Conservation (phyloP, 352 stramenopile genomes). For the Globisporangium middletonii region DNA sequence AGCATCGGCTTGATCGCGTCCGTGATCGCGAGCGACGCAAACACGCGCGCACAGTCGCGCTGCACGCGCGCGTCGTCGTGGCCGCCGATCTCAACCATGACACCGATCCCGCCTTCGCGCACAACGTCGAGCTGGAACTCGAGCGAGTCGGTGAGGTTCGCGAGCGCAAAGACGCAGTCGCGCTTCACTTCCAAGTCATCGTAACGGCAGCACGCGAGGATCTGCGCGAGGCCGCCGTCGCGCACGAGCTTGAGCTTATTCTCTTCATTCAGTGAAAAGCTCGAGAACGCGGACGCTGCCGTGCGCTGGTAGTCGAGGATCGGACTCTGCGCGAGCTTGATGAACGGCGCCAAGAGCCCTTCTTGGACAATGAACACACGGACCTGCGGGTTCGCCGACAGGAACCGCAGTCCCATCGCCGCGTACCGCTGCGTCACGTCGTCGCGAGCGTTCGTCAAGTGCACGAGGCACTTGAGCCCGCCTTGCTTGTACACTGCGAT, state of each 20-base stretch:
- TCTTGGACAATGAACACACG: constrained; percentile 90
- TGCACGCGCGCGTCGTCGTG: constrained; percentile 90
- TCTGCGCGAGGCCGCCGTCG: constrained; percentile 85
- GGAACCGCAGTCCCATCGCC: constrained; percentile 93
- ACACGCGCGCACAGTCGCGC: constrained; percentile 87
- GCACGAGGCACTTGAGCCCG: constrained; percentile 85
- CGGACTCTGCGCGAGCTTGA: constrained; percentile 87
- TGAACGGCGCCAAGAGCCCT: constrained; percentile 86
- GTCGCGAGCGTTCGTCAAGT: constrained; percentile 81
- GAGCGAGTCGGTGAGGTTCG: constrained; percentile 89
- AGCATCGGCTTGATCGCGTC: constrained; percentile 81
- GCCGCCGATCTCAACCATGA: constrained; percentile 62
- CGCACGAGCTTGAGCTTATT: constrained; percentile 94
- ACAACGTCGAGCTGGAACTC: constrained; percentile 89
- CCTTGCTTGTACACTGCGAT: constrained; percentile 90
- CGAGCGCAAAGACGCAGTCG: constrained; percentile 92
- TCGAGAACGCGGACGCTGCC: constrained; percentile 89
- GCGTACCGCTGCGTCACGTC: constrained; percentile 94
- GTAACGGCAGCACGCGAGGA: constrained; percentile 88
- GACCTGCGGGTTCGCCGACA: constrained; percentile 92
- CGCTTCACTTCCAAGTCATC: constrained; percentile 90
- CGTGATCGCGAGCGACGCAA: constrained; percentile 89
- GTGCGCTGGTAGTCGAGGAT: constrained; percentile 92
- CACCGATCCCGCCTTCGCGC: constrained; percentile 77
- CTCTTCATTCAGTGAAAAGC: constrained; percentile 89